Percentiles rank a stretch among this genome's conserved stretches.
Evolutionary conservation across 2,329 filamentous ascomycete species (phyloP).

Genomic region (Fusarium redolens): DNA sequence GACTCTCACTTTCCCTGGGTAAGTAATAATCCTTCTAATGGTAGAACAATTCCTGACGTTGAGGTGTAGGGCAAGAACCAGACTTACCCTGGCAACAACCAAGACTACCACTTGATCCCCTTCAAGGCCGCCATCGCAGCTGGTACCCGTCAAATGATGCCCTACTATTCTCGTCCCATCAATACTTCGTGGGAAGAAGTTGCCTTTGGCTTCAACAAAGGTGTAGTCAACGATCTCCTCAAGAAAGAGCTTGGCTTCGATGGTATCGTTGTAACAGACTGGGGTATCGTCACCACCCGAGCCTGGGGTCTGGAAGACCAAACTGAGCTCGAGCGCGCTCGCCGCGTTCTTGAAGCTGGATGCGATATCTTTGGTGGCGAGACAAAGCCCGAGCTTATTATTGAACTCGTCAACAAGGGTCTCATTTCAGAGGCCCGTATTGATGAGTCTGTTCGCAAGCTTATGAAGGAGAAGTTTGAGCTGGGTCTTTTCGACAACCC

Average conservation of each 20-base stretch:
- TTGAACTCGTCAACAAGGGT: conserved; percentile 59
- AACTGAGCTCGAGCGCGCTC: conserved; percentile 50
- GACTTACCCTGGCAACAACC: conserved; percentile 61
- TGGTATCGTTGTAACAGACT: conserved; percentile 64
- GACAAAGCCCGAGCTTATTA: conserved; percentile 57
- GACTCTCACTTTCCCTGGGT: conserved; percentile 61
- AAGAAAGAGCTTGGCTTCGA: conserved; percentile 60
- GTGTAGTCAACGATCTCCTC: conserved; percentile 61
- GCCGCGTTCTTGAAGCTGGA: conserved; percentile 59
- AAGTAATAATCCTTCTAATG: accelerated
- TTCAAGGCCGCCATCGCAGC: conserved; percentile 63
- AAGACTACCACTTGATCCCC: conserved; percentile 62
- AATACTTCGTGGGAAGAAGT: conserved; percentile 59
- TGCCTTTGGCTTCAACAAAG: conserved; percentile 63
- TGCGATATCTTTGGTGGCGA: conserved; percentile 66
- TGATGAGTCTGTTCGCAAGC: conserved; percentile 57
- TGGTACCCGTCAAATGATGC: conserved; percentile 64
- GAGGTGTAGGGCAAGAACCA: conserved; percentile 59
- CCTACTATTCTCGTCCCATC: conserved; percentile 61
- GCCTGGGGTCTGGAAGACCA: conserved; percentile 62
- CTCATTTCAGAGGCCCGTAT: conserved; percentile 54
- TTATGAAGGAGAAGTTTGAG: conserved; percentile 62
- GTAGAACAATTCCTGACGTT: conserved; percentile 34
- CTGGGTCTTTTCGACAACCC: conserved; percentile 64
- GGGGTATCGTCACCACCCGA: conserved; percentile 64